Evolutionary conservation across 768 basidiomycete species (phyloP).

Genomic region (Macrolepiota dolichaula): DNA sequence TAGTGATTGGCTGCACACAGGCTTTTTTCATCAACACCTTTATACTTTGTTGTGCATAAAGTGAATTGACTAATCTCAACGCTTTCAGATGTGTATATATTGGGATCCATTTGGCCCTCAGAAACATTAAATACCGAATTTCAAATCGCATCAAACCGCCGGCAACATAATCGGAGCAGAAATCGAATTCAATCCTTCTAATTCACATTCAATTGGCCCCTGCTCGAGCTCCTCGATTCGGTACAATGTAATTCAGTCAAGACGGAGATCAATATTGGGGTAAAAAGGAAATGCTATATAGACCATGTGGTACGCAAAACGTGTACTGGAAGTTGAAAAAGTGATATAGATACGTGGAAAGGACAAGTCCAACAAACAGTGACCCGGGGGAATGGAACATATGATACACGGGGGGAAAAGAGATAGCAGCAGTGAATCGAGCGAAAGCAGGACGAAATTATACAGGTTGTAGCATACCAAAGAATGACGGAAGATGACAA

Average conservation of each 20-base stretch:
- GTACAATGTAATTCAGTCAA: constrained; percentile 14
- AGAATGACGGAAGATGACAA: constrained; percentile 3
- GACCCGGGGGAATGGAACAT: constrained; percentile 5
- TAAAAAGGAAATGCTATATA: constrained; percentile 5
- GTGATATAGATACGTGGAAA: constrained; percentile 2
- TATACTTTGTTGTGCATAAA: not conserved
- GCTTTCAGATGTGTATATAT: not conserved
- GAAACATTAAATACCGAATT: constrained; percentile 9
- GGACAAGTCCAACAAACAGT: not conserved
- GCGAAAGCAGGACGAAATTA: constrained; percentile 3
- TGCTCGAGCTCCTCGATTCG: constrained; percentile 19
- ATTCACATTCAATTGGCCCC: constrained; percentile 16
- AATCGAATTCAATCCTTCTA: constrained; percentile 17
- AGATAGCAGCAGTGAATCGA: not conserved
- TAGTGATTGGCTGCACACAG: constrained; percentile 1
- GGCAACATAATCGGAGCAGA: constrained; percentile 21
- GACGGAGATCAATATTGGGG: not conserved
- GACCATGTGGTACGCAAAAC: not conserved
- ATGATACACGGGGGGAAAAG: constrained; percentile 7
- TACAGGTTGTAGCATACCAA: constrained; percentile 8
- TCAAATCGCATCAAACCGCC: constrained; percentile 19
- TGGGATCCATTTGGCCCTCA: constrained; percentile 6
- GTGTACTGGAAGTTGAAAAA: not conserved
- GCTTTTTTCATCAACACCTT: not conserved
- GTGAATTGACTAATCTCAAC: not conserved